Conservation (phyloP, 2,329 filamentous ascomycete species). For the Ascochyta clinopodiicola region DNA sequence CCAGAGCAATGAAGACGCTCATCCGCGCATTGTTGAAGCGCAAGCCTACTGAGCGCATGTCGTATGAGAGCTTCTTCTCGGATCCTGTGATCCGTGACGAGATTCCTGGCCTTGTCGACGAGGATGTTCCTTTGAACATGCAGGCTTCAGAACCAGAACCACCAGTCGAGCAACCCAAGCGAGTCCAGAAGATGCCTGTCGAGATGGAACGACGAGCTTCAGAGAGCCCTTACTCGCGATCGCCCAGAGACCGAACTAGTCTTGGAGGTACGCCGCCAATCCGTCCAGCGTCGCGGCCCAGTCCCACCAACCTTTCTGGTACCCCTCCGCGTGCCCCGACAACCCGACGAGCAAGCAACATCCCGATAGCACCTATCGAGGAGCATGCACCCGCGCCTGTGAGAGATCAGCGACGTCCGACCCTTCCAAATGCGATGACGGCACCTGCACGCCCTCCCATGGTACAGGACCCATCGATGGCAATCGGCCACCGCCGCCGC, state of each 20-base stretch:
- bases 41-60: conserved; percentile 82
- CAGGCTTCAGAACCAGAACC: conserved; percentile 38
- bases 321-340: conserved; percentile 35
- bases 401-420: conserved; percentile 52
- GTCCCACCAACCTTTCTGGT: conserved; percentile 34
- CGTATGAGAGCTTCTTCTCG: conserved; percentile 84
- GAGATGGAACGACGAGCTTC: conserved; percentile 37
- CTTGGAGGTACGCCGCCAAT: conserved; percentile 43
- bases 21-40: conserved; percentile 84
- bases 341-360: conserved; percentile 42
- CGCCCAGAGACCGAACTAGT: conserved; percentile 38
- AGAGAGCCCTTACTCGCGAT: conserved; percentile 42
- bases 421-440: conserved; percentile 52
- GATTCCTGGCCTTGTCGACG: conserved; percentile 81
- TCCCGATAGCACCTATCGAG: conserved; percentile 40
- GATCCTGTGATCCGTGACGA: conserved; percentile 74
- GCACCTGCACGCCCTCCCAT: conserved; percentile 52
- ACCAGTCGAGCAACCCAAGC: conserved; percentile 31
- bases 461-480: conserved; percentile 45
- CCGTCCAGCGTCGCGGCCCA: conserved; percentile 41
- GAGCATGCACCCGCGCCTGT: conserved; percentile 41
- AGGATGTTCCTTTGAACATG: conserved; percentile 65
- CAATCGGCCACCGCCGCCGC: conserved; percentile 66
- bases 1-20: conserved; percentile 77
- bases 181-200: conserved; percentile 36